Evolutionary conservation across 805 yeast species (phyloP).

Genomic region (Metschnikowia chrysomelidarum): DNA sequence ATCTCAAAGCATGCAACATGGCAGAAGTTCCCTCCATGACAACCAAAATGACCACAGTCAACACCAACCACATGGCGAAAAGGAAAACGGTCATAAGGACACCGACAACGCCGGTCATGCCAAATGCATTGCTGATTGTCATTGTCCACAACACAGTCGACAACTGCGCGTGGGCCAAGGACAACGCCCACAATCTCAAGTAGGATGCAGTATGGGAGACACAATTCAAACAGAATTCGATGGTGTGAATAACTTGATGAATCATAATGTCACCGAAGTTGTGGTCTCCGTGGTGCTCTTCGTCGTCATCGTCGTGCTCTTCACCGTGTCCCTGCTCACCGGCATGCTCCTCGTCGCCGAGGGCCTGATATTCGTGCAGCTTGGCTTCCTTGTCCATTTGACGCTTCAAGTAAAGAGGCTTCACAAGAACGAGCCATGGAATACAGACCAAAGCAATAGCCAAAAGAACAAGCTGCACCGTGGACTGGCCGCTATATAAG

Average conservation of each 20-base stretch:
- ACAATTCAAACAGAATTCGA: slow-evolving; percentile 95
- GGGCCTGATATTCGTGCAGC: slow-evolving; percentile 48
- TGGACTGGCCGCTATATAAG: slow-evolving; percentile 75
- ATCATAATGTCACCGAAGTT: slow-evolving; percentile 92
- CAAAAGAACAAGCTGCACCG: slow-evolving; percentile 69
- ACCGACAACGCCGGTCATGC: slow-evolving; percentile 60
- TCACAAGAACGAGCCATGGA: slow-evolving; percentile 84
- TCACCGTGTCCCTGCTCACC: slow-evolving; percentile 26
- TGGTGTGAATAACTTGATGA: slow-evolving; percentile 96
- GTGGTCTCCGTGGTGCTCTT: slow-evolving; percentile 53
- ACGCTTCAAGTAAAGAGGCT: slow-evolving; percentile 72
- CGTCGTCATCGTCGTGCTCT: slow-evolving; percentile 47
- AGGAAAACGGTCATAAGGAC: slow-evolving; percentile 71
- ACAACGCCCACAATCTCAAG: slow-evolving; percentile 93
- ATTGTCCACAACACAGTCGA: slow-evolving; percentile 94
- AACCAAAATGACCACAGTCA: slow-evolving; percentile 89
- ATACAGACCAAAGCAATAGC: slow-evolving; percentile 82
- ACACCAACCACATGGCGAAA: slow-evolving; percentile 92
- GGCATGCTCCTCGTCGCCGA: slow-evolving; percentile 26
- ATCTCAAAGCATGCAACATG: slow-evolving; percentile 96
- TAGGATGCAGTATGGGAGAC: slow-evolving; percentile 99
- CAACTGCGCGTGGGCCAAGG: slow-evolving; percentile 94
- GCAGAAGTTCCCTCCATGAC: slow-evolving; percentile 99
- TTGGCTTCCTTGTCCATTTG: slow-evolving; percentile 53
- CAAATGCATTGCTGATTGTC: slow-evolving; percentile 84